These are phyloP conservation scores for Tetrastigma voinierianum DNA, from an alignment of 164 flowering plant genomes.

Conservation along the genomic window DNA sequence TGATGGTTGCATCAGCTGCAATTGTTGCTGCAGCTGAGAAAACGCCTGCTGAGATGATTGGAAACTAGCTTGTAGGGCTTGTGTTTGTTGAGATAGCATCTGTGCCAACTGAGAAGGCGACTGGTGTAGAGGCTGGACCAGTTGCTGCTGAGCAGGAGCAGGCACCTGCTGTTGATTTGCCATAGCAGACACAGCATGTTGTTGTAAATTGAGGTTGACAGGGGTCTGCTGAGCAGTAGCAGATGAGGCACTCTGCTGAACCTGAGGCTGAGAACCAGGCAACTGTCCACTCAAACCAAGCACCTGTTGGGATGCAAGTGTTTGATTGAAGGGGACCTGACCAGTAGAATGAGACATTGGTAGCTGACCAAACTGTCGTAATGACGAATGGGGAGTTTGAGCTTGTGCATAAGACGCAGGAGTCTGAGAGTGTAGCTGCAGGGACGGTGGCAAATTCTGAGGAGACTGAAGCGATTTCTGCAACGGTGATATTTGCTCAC, in stretches of 20 bases:
- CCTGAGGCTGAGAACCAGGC: constrained; percentile 52
- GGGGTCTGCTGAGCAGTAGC: constrained; percentile 39
- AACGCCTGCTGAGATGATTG: constrained; percentile 92
- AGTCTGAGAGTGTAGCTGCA: constrained; percentile 47
- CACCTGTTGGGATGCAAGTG: constrained; percentile 39
- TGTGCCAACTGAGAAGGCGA: constrained; percentile 80
- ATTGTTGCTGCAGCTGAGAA: constrained; percentile 90
- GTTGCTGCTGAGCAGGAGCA: constrained; percentile 44
- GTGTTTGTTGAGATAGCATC: constrained; percentile 80
- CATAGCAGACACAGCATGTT: constrained; percentile 26
- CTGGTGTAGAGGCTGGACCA: constrained; percentile 52
- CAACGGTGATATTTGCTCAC: constrained; percentile 62
- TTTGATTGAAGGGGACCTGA: constrained; percentile 46
- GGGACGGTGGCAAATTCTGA: constrained; percentile 51
- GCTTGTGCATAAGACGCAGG: constrained; percentile 43
- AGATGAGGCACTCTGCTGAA: constrained; percentile 47
- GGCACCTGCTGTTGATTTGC: constrained; percentile 44
- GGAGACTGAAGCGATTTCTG: constrained; percentile 65
- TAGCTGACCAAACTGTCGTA: constrained; percentile 35
- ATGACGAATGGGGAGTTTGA: constrained; percentile 37
- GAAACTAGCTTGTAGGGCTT: constrained; percentile 73
- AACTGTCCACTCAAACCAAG: constrained; percentile 45
- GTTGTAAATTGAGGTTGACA: constrained; percentile 26
- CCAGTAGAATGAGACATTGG: constrained; percentile 36
- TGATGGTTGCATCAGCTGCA: constrained; percentile 75